Evolutionary conservation across 805 yeast species (phyloP), one percentile per base, ranked within the genome.

Genomic region (Pachysolen tannophilus): DNA sequence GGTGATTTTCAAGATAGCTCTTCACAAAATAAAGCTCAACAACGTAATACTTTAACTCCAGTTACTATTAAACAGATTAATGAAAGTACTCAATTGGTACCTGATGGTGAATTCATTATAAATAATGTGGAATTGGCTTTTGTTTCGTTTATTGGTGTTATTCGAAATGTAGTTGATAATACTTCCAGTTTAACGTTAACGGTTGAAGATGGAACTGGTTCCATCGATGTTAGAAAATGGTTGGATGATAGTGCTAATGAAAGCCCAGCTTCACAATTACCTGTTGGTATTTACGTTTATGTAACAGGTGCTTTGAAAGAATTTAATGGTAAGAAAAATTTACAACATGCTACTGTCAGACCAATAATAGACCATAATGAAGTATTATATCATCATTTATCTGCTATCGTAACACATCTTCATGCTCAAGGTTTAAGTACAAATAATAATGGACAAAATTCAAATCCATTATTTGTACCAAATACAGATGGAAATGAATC

Each of bases 131-230:
- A 77, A 37, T 56, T 82, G 34, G 73, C 69, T 45, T 68, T 74
- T 51, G 80, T 82, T 9, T 67, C 78, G 18, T 69, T 82, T 46
- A 73, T 79, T 6, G 94, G 87, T 1, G 75, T 82, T 15, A 62
- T 82, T n/a, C 67, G 90, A 49, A 75, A 73, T 39, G 72, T 80
- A 11, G 65, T 67, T 3, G 76, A 76, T 39, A 69, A 68, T 39
- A 69, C 82, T 2, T 63, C 79, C 6, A 73, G 75, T 28, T 57
- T 78, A 20, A 57, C 60, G 15, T 52, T 80, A 30, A 74, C 77
- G 14, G 49, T 82, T n/a, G 92, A 82, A 48, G 94, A 82, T 52
- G 90, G 92, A 8, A 78, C 92, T 0, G 87, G 86, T 0, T 60
- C 69, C 3, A 62, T 78, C 6, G 79, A 77, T 18, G 67, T 82